Percentiles rank a stretch among this genome's conserved stretches.
phyloP scores from a whole-genome alignment of 148 eudicot species.

The Spergularia marina region DNA sequence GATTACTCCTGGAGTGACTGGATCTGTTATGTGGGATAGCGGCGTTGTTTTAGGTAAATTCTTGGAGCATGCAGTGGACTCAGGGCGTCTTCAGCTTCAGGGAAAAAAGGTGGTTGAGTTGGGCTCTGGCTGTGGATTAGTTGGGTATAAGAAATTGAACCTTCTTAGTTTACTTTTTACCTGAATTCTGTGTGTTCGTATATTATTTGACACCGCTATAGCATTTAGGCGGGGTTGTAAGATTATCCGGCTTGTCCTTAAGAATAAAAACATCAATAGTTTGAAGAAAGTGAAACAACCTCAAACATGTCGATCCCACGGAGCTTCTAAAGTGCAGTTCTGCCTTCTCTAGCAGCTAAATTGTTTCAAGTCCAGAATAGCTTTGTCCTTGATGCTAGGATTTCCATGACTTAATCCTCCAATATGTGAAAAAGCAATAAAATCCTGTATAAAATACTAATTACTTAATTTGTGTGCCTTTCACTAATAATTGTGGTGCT shows the following conservation, averaged over 20 bases:
- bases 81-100: conserved; percentile 48
- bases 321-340: background rate
- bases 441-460: background rate
- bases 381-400: background rate
- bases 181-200: background rate
- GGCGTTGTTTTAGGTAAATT: conserved; percentile 84
- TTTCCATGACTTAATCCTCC: background rate
- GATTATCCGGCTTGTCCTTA: background rate
- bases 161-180: background rate
- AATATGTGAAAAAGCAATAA: background rate
- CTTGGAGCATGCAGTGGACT: conserved; percentile 86
- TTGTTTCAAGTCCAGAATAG: background rate
- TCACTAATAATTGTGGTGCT: conserved; percentile 19
- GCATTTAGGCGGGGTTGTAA: background rate
- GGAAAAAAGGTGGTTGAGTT: conserved; percentile 87
- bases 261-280: background rate
- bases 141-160: conserved; percentile 52
- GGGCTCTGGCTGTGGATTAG: conserved; percentile 95
- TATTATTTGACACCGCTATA: background rate
- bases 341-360: background rate
- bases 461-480: background rate
- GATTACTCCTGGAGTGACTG: conserved; percentile 92
- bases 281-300: background rate
- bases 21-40: conserved; percentile 97
- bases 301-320: no score